Conservation (phyloP, 345 rosid species). For the Passiflora organensis region DNA sequence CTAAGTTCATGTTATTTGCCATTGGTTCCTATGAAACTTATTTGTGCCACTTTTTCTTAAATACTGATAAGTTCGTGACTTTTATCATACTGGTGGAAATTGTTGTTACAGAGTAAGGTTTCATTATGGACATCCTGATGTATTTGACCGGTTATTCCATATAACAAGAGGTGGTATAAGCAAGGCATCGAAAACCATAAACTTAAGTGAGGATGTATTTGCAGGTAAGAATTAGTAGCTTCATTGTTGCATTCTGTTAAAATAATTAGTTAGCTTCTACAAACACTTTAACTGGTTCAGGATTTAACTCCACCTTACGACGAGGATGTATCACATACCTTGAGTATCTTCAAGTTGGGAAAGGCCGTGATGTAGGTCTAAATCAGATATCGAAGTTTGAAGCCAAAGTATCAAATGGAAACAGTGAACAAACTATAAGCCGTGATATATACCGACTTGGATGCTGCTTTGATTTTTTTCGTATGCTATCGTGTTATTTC, state of each 20-base stretch:
- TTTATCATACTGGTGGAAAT: too few relatives aligned
- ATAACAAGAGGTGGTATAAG: conserved; percentile 97
- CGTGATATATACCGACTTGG: conserved; percentile 92
- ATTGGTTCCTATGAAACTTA: too few relatives aligned
- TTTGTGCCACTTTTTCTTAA: too few relatives aligned
- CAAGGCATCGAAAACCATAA: conserved; percentile 91
- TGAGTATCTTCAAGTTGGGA: conserved; percentile 93
- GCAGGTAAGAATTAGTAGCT: conserved; percentile 52
- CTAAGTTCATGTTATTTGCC: too few relatives aligned
- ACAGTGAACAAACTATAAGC: conserved; percentile 90
- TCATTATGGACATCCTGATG: conserved; percentile 98
- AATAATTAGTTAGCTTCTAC: conserved; percentile 12
- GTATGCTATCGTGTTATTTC: conserved; percentile 93
- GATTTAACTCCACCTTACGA: conserved; percentile 72
- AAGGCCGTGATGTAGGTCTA: conserved; percentile 97
- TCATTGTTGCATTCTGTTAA: conserved; percentile 8
- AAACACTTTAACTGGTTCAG: conserved; percentile 32
- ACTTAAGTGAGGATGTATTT: conserved; percentile 89
- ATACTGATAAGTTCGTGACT: too few relatives aligned
- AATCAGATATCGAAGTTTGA: conserved; percentile 95
- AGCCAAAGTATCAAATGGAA: conserved; percentile 96
- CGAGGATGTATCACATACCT: conserved; percentile 79
- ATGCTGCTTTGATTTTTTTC: conserved; percentile 82
- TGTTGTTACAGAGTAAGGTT: conserved; percentile 64
- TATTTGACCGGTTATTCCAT: conserved; percentile 87